Evolutionary conservation across 768 basidiomycete species (phyloP), one percentile per base, ranked within the genome.

Genomic region (Lactifluus echinatus): DNA sequence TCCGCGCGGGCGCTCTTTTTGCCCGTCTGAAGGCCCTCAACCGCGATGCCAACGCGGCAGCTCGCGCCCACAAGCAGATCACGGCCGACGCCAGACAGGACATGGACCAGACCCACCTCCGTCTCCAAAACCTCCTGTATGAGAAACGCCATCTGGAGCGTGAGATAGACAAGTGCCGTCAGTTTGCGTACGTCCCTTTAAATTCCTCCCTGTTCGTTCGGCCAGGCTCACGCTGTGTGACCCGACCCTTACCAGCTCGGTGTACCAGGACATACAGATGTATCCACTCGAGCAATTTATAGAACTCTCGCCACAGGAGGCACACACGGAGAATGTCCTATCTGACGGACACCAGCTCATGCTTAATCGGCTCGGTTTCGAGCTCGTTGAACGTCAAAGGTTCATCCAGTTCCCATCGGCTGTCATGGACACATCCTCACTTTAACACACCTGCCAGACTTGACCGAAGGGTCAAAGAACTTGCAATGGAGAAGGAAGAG

Each of bases 121-220:
- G 83, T 21, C 79, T 90, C 29, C 90, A 94, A 71, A 94, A 94
- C 62, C 74, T 93, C 34, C 77, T 87, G 48, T 94, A 93, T 64
- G 91, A 94, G 71, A 90, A 89, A 67, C 79, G 89, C 26, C 90
- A 94, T 66, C 80, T 94, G 5, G 89, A 93, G 69, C 79, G 89
- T 55, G 92, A 94, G 73, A 94, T 94, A 34, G 87, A 90, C 65
- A 92, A 93, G 68, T 94, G 92, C 71, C 81, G 89, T 47, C 90
- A 93, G 67, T 94, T 92, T 67, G 89, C 87, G 90, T 93, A 68
- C 65, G 88, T 77, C 14, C 34, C 19, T 54, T 55, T 50, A 33
- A n/a, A n/a, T n/a, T n/a, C n/a, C 7, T 26, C 24, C 48, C 12
- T 31, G 10, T 24, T 26, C n/a, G n/a, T n/a, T n/a, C n/a, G n/a